Evolutionary conservation across 1,139 yeast genomes (phyloP), one percentile per base, ranked within the genome.

Genomic region (Diutina neorugosa): DNA sequence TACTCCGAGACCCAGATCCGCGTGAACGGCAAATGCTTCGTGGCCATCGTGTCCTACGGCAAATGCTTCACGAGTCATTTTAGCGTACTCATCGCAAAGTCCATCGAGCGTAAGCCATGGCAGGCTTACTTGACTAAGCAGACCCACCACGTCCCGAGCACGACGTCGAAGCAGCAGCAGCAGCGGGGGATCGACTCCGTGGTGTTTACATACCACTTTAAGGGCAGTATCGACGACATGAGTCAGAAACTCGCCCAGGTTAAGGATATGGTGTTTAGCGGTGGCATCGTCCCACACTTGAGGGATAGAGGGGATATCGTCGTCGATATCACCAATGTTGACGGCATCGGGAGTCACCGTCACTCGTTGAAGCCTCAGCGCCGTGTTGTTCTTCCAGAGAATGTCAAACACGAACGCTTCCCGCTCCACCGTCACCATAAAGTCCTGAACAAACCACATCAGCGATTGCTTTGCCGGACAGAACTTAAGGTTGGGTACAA

Each of bases 1-100:
- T 2, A 69, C 54, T 2, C 71, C 71, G 34, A 70, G 53, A 0
- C 75, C 75, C 59, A 72, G 70, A 1, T 68, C 66, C 57, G 71
- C 71, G 18, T 68, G 59, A 1, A 65, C 51, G 19, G 52, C 4
- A 44, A 21, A 21, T 51, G 37, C 1, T 52, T 54, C 4, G 54
- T 40, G 7, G 55, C 25, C 3, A 44, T 40, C 7, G 8, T 14
- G 8, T 14, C 27, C 51, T 9, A 48, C 27, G 12, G 42, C 42
- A 8, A 48, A 20, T 20, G 31, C 43, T 12, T 34, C 51, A 16
- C 19, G 42, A 6, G 42, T 34, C 43, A 34, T 48, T 14, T 20
- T 34, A 14, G 27, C 25, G 23, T 34, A 34, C 43, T 34, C 43
- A 6, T 14, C 43, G 37, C 43, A 31, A 11, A 48, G 21, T 8